Base-by-base conservation (phyloP, 1,139 yeast species). In the Debaryomyces nepalensis region DNA sequence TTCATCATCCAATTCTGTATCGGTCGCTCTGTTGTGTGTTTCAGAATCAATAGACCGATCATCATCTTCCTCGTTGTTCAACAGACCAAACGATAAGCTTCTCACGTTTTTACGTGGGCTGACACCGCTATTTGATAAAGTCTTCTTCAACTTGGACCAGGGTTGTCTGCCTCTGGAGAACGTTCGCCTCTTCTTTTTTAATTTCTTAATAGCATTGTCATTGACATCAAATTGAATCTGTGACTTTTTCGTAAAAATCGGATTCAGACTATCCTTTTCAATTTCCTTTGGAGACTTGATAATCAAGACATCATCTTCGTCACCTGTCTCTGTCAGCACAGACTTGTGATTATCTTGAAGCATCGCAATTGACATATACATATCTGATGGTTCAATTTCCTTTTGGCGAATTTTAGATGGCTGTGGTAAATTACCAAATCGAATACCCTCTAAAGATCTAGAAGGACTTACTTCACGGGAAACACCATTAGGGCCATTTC, bases 291-390 rank as follows among this genome's bases (percentile, higher is more conserved):
- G 97, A 2, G 95, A 83, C 50, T 79, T 79, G 42, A 90, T 86
- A 9, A 87, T 81, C 37, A 91, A 67, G 0, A 95, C 90, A 8
- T 96, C 97, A 2, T 91, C 97, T 26, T 82, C 84, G 23, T 82
- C 83, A n/a, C 53, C 59, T 15, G 49, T 44, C 22, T 33, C 37
- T 19, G 33, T 42, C 15, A 12, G 40, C 30, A 31, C 37, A 12
- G 24, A 9, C 10, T 27, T 33, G 24, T 76, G 76, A 39, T 73
- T 71, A 41, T 75, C 72, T 54, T 83, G 84, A 64, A 89, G 70
- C 83, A 88, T 82, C 39, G 88, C 84, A 50, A 89, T 85, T 1
- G 96, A 88, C 65, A 85, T 75, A 57, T 74, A 84, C 83, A 90
- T 84, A 57, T 90, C 97, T 39, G 86, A 81, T 1, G 97, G 97